Base-by-base conservation (phyloP, 371 early-diverging fungal species). In the Apophysomyces ossiformis region DNA sequence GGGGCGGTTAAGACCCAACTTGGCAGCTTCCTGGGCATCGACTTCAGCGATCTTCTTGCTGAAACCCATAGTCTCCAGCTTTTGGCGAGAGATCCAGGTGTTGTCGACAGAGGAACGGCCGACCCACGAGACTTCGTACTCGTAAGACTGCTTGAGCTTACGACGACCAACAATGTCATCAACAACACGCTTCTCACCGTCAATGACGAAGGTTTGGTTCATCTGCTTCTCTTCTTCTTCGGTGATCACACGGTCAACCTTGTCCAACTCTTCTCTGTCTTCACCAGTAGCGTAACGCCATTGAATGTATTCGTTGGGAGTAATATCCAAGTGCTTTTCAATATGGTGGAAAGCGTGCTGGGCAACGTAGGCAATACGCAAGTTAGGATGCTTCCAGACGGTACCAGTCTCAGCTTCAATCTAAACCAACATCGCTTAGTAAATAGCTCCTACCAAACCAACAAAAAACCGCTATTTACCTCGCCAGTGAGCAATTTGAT, bases 301-400 rank as follows among this genome's bases (percentile, higher is more conserved):
- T 67, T 84, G 85, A 62, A 90, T 89, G 65, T 90, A 89, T 60
- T 86, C 85, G 73, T 88, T 89, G 58, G 89, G 89, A 36, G 89
- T 90, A 57, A 66, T 78, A 64, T 85, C 86, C 78, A 90, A 75
- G 61, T 90, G 89, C 62, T 85, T 83, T 66, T 90, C 89, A 60
- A 89, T 81, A 69, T 90, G 90, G 70, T 92, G 91, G 89, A 90
- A 89, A 63, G 90, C 89, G 65, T 92, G 90, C 78, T 93, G 93
- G 41, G 92, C 89, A 65, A 92, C 91, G 71, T 92, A 93, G 60
- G 87, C 91, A 65, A 88, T 82, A 74, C 90, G 88, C 68, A 88
- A 71, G 77, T 85, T 84, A 58, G 87, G 86, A 62, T 91, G 81
- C 69, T 74, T 78, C 81, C 81, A 78, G 63, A 81, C 78, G 18